Evolutionary conservation across 441 rosid species (phyloP).

Genomic region (Brassica balearica): DNA sequence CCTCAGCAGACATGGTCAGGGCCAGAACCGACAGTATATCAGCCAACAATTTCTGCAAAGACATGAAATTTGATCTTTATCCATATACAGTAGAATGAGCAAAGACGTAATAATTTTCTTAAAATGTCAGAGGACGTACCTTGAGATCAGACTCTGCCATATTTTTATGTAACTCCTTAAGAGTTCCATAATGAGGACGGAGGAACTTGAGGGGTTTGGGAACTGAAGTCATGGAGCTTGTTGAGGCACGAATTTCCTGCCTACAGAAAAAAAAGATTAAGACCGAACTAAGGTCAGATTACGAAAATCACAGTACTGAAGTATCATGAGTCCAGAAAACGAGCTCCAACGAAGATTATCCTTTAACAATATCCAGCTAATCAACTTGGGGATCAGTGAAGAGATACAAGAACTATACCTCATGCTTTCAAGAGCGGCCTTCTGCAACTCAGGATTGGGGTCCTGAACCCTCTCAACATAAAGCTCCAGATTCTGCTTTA

Average conservation of each 20-base stretch:
- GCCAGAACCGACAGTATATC: slow-evolving; percentile 97
- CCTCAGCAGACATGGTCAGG: slow-evolving; percentile 97
- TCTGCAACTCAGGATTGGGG: slow-evolving; percentile 85
- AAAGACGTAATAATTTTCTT: slow-evolving; percentile 2
- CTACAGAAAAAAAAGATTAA: slow-evolving; percentile 45
- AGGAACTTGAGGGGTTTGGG: slow-evolving; percentile 97
- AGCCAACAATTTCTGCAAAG: slow-evolving; percentile 79
- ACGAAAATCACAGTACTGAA: too few relatives aligned
- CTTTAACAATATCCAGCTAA: neutral
- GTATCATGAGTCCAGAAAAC: slow-evolving; percentile 1
- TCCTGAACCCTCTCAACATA: slow-evolving; percentile 97
- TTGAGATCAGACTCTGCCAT: slow-evolving; percentile 75
- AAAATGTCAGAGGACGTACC: slow-evolving; percentile 51
- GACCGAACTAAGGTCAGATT: slow-evolving; percentile 6
- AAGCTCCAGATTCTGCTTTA: slow-evolving; percentile 92
- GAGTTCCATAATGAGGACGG: slow-evolving; percentile 93
- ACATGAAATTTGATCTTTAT: slow-evolving; percentile 22
- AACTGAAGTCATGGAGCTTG: slow-evolving; percentile 97
- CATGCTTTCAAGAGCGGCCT: slow-evolving; percentile 89
- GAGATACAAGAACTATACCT: slow-evolving; percentile 60
- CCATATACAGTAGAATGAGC: slow-evolving; percentile 10
- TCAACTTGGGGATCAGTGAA: neutral
- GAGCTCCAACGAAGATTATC: neutral
- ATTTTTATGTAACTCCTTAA: slow-evolving; percentile 68
- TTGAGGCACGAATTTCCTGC: slow-evolving; percentile 84